Base-by-base conservation (phyloP, 139 green algal genomes). In the Coelastrella sp. region DNA sequence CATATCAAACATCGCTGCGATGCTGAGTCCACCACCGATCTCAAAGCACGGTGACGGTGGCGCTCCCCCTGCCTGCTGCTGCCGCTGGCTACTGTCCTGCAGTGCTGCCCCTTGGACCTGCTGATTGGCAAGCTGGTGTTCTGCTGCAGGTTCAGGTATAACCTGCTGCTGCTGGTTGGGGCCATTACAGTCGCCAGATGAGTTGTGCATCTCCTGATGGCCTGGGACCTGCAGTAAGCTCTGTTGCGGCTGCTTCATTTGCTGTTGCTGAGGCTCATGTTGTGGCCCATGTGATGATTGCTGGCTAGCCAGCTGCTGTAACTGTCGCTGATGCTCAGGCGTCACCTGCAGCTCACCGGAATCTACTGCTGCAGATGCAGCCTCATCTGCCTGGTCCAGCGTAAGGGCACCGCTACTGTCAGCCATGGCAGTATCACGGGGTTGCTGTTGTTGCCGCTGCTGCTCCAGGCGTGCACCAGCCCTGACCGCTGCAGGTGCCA, bases 1-100 rank as follows among this genome's bases (percentile, higher is more conserved):
- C 85, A 84, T 47, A 19, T 83, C 83, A 80, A 88, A 88, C 83
- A 88, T 56, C 7, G 68, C 64, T 32, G 68, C 17, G 3, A 88
- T 88, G 17, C 17, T 64, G 4, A 59, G 5, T 10, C 57, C 80
- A 17, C 80, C 77, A 74, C 5, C 66, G 73, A 54, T 54, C 57
- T 58, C 54, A 4, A 80, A 80, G 74, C 7, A 14, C 8, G 68
- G 17, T 8, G 17, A 76, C 68, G 32, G 32, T 47, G 32, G 32
- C 32, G 32, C 32, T 47, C 0, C 1, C 32, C 0, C 32, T 1
- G 32, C 14, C 23, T 80, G 74, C 74, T 59, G 14, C 74, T 32
- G 74, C 23, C 2, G 5, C 23, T 16, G 61, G 22, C 23, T 64
- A 47, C 65, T 79, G 65, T 65, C 64, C 61, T 2, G 11, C 10